Conservation (phyloP, 2,329 filamentous ascomycete genomes). For the Diaporthe humulicola region DNA sequence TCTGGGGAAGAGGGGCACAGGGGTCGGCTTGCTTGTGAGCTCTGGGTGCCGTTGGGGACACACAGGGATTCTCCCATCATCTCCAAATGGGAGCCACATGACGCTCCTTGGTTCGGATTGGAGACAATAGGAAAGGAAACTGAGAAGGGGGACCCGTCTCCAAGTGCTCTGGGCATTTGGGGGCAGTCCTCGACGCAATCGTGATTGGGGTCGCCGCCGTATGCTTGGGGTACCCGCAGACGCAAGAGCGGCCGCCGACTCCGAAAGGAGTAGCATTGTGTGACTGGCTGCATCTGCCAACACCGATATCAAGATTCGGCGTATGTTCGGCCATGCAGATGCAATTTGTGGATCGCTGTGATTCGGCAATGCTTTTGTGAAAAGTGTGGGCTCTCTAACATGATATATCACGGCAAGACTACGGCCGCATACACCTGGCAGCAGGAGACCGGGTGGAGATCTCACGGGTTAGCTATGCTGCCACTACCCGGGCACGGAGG, state of each 20-base stretch:
- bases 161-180: conserved; percentile 25
- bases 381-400: conserved; percentile 1
- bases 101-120: conserved; percentile 30
- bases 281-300: conserved; percentile 15
- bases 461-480: conserved; percentile 12
- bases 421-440: background rate
- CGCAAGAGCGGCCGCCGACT: conserved; percentile 19
- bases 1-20: conserved; percentile 40
- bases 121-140: conserved; percentile 9
- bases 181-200: background rate
- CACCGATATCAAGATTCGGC: conserved; percentile 29
- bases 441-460: background rate
- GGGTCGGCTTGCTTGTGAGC: conserved; percentile 9
- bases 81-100: conserved; percentile 30
- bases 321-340: conserved; percentile 24
- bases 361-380: conserved; percentile 5
- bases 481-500: background rate
- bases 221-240: conserved; percentile 11
- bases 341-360: conserved; percentile 26
- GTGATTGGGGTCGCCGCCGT: background rate
- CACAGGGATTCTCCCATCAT: conserved; percentile 37
- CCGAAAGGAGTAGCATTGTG: conserved; percentile 8
- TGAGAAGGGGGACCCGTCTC: background rate
- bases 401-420: conserved; percentile 34
- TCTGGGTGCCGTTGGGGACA: conserved; percentile 12